phyloP scores from a whole-genome alignment of 2,329 filamentous ascomycete species.

The Lachnum nothofagi region DNA sequence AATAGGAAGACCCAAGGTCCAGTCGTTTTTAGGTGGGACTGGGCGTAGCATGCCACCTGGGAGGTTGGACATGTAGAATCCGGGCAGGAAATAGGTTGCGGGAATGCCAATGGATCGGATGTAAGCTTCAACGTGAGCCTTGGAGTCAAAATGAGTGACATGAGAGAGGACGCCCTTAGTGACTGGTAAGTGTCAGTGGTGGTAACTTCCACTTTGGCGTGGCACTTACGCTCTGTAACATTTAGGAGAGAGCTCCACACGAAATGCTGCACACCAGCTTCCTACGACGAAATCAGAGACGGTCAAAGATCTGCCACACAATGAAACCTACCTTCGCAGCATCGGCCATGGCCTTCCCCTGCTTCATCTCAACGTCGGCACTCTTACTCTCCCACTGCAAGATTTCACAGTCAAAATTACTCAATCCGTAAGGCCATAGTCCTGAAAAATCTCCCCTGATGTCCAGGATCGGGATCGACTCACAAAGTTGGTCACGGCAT shows the following conservation, averaged over 20 bases:
- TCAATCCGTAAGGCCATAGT: too few species aligned
- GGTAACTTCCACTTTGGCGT: background rate
- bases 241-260: constrained; percentile 43
- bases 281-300: constrained; percentile 24
- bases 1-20: constrained; percentile 27
- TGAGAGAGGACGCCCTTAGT: constrained; percentile 38
- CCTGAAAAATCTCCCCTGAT: too few species aligned
- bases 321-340: constrained; percentile 37
- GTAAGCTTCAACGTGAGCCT: constrained; percentile 36
- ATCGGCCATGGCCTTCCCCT: constrained; percentile 45
- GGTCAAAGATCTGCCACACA: background rate
- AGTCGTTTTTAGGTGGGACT: constrained; percentile 29
- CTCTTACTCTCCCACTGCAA: constrained; percentile 34
- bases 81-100: constrained; percentile 45
- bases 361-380: constrained; percentile 40
- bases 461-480: too few species aligned
- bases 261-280: constrained; percentile 41
- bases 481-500: constrained; percentile 32
- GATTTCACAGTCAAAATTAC: too few species aligned
- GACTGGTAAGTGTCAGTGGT: constrained; percentile 27
- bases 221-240: constrained; percentile 36
- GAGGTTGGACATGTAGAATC: constrained; percentile 49
- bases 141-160: constrained; percentile 38
- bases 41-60: constrained; percentile 25
- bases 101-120: constrained; percentile 37